Percentiles rank a stretch among this genome's conserved stretches.
phyloP scores from a whole-genome alignment of 2,329 filamentous ascomycete genomes.

The Penicillium sp. region DNA sequence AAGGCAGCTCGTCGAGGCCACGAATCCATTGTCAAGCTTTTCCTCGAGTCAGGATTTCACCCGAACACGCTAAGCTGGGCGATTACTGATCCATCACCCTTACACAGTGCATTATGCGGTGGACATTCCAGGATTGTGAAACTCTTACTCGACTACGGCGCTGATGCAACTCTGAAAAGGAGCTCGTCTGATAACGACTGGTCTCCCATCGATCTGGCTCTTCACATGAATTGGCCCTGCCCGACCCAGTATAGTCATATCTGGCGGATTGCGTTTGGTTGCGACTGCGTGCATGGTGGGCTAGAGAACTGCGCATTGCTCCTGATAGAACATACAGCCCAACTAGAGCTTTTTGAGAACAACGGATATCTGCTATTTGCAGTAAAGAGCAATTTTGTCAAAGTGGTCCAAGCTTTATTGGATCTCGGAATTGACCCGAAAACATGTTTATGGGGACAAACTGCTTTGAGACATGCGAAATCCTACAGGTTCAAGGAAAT shows the following conservation, averaged over 20 bases:
- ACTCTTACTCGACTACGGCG: not conserved
- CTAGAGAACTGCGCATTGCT: not conserved
- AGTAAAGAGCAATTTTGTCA: not conserved
- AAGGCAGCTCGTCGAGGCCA: not conserved
- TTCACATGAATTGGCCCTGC: not conserved
- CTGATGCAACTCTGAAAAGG: not conserved
- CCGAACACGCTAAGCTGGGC: not conserved
- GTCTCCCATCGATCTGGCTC: not conserved
- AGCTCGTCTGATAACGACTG: not conserved
- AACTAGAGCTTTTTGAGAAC: not conserved
- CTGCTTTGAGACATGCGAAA: not conserved
- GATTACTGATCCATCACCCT: not conserved
- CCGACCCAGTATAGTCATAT: no score
- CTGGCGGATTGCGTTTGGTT: not conserved
- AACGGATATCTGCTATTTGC: not conserved
- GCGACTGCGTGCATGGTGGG: not conserved
- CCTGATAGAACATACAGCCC: not conserved
- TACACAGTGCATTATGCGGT: not conserved
- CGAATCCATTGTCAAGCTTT: not conserved
- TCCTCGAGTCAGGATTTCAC: not conserved
- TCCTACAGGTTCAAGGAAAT: not conserved
- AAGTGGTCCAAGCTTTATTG: not conserved
- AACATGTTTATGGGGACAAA: not conserved
- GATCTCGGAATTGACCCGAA: not conserved
- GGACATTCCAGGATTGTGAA: not conserved